Base-by-base conservation (phyloP, 345 rosid genomes). In the Bruguiera gymnorhiza region DNA sequence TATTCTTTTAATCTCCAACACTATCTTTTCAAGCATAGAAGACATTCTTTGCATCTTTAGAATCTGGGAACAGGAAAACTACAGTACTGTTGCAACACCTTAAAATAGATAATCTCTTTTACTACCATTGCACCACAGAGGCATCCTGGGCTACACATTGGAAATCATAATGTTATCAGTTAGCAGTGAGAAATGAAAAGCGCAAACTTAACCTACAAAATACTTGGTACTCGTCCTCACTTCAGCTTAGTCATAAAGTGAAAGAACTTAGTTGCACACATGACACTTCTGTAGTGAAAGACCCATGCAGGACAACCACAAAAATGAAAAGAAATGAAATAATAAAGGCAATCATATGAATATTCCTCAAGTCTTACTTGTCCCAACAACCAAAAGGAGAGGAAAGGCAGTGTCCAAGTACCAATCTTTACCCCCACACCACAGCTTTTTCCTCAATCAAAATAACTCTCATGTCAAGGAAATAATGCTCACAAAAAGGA, bases 41-140 rank as follows among this genome's bases (percentile, higher is more conserved):
- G 54, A 83, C 67, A 79, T 86, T 96, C 80, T 89, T 94, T 34
- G 85, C 89, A 63, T 94, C 96, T 73, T 83, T 86, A 11, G 88
- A 76, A 75, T 85, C 96, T 90, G 85, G 76, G 78, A 59, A 57
- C 43, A 59, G 74, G 52, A n/a, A 21, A 37, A 37, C 11, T 37
- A 37, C 2, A 29, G 8, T 15, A 3, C 36, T 64, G 20, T 31
- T 7, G 36, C n/a, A 24, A 39, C 6, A 43, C 39, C 21, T 21
- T 21, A 11, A 21, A 54, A 6, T 7, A 24, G 26, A 21, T 21
- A 21, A 6, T 54, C 27, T 7, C 58, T 54, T 54, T 37, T 37
- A 37, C 27, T 54, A 54, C 19, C 26, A 24, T 24, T 20, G 27
- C 58, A 8, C 43, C 4, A 2, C 43, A 37, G 43, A 36, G 43